Percentiles rank a stretch among this genome's conserved stretches.
These are phyloP conservation scores for Suhomyces emberorum DNA, from an alignment of 805 yeast species.

Conservation along the genomic window DNA sequence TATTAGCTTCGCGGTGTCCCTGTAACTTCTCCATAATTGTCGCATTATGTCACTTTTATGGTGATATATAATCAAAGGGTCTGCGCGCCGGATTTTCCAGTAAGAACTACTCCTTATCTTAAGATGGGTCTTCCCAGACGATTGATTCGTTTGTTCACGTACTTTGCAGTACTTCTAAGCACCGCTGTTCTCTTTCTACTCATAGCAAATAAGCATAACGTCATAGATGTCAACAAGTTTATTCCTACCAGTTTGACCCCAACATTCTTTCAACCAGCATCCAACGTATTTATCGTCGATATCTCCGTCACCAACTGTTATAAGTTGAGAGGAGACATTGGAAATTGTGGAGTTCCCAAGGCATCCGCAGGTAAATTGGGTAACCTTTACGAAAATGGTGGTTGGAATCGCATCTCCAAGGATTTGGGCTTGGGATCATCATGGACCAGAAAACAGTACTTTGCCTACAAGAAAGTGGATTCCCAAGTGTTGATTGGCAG, in stretches of 20 bases:
- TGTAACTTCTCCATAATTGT: too few species aligned
- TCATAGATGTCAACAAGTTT: slow-evolving; percentile 32
- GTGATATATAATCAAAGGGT: too few species aligned
- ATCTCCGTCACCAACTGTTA: slow-evolving; percentile 36
- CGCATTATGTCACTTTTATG: too few species aligned
- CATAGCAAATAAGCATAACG: slow-evolving; percentile 39
- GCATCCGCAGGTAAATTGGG: slow-evolving; percentile 22
- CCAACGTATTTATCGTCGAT: slow-evolving; percentile 40
- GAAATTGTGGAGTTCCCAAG: slow-evolving; percentile 26
- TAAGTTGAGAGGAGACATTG: slow-evolving; percentile 17
- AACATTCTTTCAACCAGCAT: slow-evolving; percentile 38
- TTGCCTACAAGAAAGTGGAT: slow-evolving; percentile 30
- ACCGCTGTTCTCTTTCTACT: slow-evolving; percentile 24
- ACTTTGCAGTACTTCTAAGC: slow-evolving; percentile 15
- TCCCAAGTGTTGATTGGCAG: slow-evolving; percentile 16
- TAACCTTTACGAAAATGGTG: slow-evolving; percentile 19
- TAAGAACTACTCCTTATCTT: too few species aligned
- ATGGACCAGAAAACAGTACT: slow-evolving; percentile 41
- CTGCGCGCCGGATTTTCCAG: too few species aligned
- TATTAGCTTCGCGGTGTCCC: too few species aligned
- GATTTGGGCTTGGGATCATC: slow-evolving; percentile 45
- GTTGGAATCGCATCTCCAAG: slow-evolving; percentile 45
- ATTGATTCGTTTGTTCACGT: slow-evolving; percentile 26
- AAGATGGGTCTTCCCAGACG: slow-evolving; percentile 30
- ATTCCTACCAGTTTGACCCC: slow-evolving; percentile 5